Base-by-base conservation (phyloP, 129 eudicot species). In the Helianthus tuberosus region DNA sequence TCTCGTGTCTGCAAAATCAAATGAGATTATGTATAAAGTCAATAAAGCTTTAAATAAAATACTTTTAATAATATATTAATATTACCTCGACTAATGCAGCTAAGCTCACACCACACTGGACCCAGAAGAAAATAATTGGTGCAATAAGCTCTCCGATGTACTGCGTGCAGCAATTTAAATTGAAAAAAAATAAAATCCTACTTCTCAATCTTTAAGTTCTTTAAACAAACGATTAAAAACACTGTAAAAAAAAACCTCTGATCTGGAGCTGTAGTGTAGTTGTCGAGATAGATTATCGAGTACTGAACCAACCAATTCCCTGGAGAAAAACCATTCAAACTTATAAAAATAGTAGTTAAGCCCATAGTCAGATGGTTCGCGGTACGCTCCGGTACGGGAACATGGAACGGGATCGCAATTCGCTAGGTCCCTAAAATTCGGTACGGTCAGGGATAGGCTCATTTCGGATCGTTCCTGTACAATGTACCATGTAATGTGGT, bases 91-190 rank as follows among this genome's bases (percentile, higher is more conserved):
- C 82, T 72, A 94, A 90, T 46, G 97, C 89, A 67, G 64, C 85
- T 64, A 94, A 82, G 83, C 89, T 91, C 71, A 94, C 94, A 49
- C 99, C 96, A 88, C 97, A 90, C 25, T 83, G 85, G 65, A 91
- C 91, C 99, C 97, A 94, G 72, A 77, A 75, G 79, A 94, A 94
- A 65, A 94, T 75, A 66, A 94, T 79, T 23, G 87, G 86, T 46
- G 90, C 99, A 60, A 91, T 88, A 78, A 94, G 94, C 85, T 94
- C 96, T 70, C 91, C 96, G 84, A 94, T 72, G 79, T 94, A 94
- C 99, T 94, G 96, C n/a, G n/a, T n/a, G n/a, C 83, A 83, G 36
- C 66, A 57, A 50, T 2, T 53, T 64, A n/a, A 65, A 36, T 32
- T 32, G 2, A 1, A 32, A 32, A 32, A 27, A 48, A 66, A 5